Evolutionary conservation across 768 basidiomycete genomes (phyloP).

Genomic region (Leccinum aurantiacum): DNA sequence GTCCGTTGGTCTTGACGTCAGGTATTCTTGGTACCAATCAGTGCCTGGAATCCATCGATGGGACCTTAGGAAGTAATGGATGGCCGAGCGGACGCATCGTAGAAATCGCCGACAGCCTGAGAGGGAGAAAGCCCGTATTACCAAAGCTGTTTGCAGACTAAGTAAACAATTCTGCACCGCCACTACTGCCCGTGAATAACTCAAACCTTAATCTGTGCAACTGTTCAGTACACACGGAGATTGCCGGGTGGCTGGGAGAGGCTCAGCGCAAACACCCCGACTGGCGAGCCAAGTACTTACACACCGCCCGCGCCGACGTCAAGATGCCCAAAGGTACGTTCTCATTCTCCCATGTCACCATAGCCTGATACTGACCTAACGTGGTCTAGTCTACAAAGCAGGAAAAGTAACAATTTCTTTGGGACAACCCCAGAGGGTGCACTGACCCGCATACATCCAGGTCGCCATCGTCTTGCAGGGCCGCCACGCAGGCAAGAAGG

Average conservation of each 20-base stretch:
- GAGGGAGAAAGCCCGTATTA: background rate
- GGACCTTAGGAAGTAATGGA: background rate
- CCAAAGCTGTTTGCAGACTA: background rate
- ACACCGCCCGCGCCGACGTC: conserved; percentile 34
- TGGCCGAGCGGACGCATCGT: background rate
- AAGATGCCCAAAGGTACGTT: conserved; percentile 43
- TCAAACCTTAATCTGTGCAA: conserved; percentile 13
- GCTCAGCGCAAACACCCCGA: conserved; percentile 1
- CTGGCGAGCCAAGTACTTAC: conserved; percentile 17
- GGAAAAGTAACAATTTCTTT: conserved; percentile 64
- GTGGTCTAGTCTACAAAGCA: conserved; percentile 79
- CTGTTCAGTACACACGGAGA: conserved; percentile 32
- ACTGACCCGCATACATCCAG: conserved; percentile 36
- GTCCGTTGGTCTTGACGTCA: background rate
- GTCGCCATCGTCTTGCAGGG: conserved; percentile 98
- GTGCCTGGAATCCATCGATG: background rate
- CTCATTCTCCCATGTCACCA: background rate
- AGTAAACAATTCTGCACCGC: background rate
- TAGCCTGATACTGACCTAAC: conserved; percentile 13
- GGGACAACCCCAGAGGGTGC: background rate
- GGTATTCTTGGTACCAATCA: background rate
- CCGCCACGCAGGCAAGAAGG: conserved; percentile 99
- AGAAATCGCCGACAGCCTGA: background rate
- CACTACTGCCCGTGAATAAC: background rate
- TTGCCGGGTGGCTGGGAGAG: conserved; percentile 36